Evolutionary conservation across 2,329 filamentous ascomycete species (phyloP).

Genomic region (Fusarium nisikadoi): DNA sequence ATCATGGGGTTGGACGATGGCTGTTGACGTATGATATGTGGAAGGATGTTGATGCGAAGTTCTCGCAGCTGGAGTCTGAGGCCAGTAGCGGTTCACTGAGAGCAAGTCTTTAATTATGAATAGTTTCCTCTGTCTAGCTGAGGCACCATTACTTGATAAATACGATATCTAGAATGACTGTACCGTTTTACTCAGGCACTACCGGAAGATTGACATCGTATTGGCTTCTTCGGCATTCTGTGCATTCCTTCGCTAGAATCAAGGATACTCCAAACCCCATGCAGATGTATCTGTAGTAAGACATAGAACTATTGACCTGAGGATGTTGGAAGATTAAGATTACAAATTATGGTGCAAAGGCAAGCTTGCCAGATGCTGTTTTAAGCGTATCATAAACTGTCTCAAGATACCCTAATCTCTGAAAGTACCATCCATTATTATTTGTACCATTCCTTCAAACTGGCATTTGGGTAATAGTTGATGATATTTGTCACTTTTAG

Average conservation of each 20-base stretch:
- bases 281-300: rapidly evolving
- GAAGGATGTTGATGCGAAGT: constrained; percentile 51
- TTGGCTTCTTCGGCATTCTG: neutral
- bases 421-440: too few species aligned
- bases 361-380: too few species aligned
- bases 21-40: constrained; percentile 54
- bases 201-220: rapidly evolving
- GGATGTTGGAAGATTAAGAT: too few species aligned
- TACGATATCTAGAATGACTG: too few species aligned
- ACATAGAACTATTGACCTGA: too few species aligned
- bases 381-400: too few species aligned
- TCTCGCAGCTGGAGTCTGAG: constrained; percentile 18
- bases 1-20: constrained; percentile 53
- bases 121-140: rapidly evolving
- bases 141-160: neutral
- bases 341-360: too few species aligned
- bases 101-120: neutral
- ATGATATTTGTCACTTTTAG: neutral
- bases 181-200: rapidly evolving
- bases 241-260: rapidly evolving
- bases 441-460: too few species aligned
- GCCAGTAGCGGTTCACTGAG: neutral
- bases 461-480: too few species aligned
- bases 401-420: too few species aligned
- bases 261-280: neutral